Evolutionary conservation across 129 eudicot species (phyloP), one percentile per base, ranked within the genome.

Genomic region (Scalesia atractyloides): DNA sequence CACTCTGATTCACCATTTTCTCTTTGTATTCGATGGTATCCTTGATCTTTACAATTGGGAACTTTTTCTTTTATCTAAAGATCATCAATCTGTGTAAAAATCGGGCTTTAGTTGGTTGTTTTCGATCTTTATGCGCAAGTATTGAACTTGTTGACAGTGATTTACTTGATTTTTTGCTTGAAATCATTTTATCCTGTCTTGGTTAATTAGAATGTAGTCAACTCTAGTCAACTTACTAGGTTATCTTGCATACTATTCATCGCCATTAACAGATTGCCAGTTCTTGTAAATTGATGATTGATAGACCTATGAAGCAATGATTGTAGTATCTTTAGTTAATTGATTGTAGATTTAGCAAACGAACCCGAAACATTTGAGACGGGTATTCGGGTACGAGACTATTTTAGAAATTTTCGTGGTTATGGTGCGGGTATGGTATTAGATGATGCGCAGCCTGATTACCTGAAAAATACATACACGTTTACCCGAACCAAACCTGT

Each of bases 141-240:
- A 36, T 34, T 12, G 0, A 15, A 39, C 39, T 62, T 73, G 33
- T 50, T 30, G 34, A 36, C 54, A 2, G 67, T 66, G 41, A 56
- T n/a, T 56, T 62, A 26, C 70, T 16, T 36, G 77, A 61, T 73
- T 41, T 17, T 11, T 22, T 44, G 47, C 12, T 66, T 41, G 7
- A 54, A 64, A 19, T 17, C 18, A 52, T 37, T 41, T 46, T 36
- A 51, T 39, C 53, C 16, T 15, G 48, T 56, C 9, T 56, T 8
- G 2, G 37, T 4, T 66, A 5, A 12, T 9, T 41, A 41, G 12
- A 41, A 2, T n/a, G 9, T 67, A 56, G 75, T 76, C 70, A 68
- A 57, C 73, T 75, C 20, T 74, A 20, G 22, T 74, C 22, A 74
- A 74, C 73, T 66, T 51, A 57, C 16, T 64, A 64, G 39, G 43